phyloP scores from a whole-genome alignment of 2,329 filamentous ascomycete genomes.

The Cercospora sp. region DNA sequence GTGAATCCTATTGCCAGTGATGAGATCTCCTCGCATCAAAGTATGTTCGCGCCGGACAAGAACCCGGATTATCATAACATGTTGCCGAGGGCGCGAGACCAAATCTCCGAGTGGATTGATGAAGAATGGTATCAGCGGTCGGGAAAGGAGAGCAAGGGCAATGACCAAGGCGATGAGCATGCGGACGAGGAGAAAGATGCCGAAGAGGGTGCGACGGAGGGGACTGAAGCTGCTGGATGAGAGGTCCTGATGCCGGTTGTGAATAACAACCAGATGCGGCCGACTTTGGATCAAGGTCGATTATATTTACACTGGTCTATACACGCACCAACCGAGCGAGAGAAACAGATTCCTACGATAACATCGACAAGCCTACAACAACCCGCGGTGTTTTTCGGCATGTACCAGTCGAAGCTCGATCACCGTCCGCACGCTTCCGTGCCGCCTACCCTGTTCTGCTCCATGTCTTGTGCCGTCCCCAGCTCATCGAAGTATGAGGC shows the following conservation, averaged over 20 bases:
- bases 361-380: not conserved
- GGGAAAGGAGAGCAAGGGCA: constrained; percentile 7
- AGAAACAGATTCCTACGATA: not conserved
- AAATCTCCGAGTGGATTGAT: constrained; percentile 64
- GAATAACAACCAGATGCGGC: not conserved
- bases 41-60: constrained; percentile 70
- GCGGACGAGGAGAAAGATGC: constrained; percentile 1
- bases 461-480: not conserved
- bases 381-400: not conserved
- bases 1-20: constrained; percentile 78
- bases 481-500: not conserved
- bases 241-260: not conserved
- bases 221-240: not conserved
- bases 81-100: constrained; percentile 63
- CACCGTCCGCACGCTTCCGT: not conserved
- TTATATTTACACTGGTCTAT: not conserved
- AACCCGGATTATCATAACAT: constrained; percentile 74
- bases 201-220: not conserved
- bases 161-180: not conserved
- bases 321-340: not conserved
- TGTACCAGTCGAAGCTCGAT: not conserved
- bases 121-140: constrained; percentile 36
- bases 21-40: constrained; percentile 78
- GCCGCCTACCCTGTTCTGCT: not conserved
- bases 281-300: not conserved